Evolutionary conservation across 176 grass and related monocot species (phyloP).

Genomic region (Lolium rigidum): DNA sequence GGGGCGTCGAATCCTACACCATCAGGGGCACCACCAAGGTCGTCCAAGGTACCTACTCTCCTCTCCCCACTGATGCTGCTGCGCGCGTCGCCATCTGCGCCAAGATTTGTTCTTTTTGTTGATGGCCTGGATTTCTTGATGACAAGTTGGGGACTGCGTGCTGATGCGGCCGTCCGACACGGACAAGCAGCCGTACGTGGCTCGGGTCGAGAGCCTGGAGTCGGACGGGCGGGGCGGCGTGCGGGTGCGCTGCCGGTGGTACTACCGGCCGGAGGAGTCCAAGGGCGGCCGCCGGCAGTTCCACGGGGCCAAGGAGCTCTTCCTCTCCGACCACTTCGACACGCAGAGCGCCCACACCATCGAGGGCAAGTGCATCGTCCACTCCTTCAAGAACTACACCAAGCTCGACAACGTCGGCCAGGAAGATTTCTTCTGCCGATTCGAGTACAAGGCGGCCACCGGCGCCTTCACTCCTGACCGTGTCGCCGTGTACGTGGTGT

Average conservation of each 20-base stretch:
- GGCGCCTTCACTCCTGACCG: conserved; percentile 86
- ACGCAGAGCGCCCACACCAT: conserved; percentile 87
- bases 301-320: conserved; percentile 88
- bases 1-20: conserved; percentile 83
- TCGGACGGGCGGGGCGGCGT: conserved; percentile 78
- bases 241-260: conserved; percentile 71
- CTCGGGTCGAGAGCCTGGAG: conserved; percentile 79
- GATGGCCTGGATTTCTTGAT: background rate
- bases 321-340: conserved; percentile 87
- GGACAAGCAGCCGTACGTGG: conserved; percentile 85
- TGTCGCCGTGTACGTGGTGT: conserved; percentile 42
- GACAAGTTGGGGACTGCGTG: conserved; percentile 76
- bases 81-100: conserved; percentile 9
- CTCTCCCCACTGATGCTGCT: background rate
- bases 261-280: conserved; percentile 92
- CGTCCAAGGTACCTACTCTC: conserved; percentile 62
- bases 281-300: conserved; percentile 79
- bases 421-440: conserved; percentile 85
- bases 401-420: conserved; percentile 85
- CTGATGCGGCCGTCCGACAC: conserved; percentile 78
- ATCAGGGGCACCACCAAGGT: conserved; percentile 89
- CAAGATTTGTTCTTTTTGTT: conserved; percentile 42
- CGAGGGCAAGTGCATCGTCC: conserved; percentile 78
- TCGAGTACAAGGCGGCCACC: conserved; percentile 81
- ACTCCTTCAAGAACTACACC: conserved; percentile 91